Percentiles rank a stretch among this genome's conserved stretches.
These are phyloP conservation scores for Francoa sonchifolia DNA, from an alignment of 441 rosid species.

Conservation along the genomic window DNA sequence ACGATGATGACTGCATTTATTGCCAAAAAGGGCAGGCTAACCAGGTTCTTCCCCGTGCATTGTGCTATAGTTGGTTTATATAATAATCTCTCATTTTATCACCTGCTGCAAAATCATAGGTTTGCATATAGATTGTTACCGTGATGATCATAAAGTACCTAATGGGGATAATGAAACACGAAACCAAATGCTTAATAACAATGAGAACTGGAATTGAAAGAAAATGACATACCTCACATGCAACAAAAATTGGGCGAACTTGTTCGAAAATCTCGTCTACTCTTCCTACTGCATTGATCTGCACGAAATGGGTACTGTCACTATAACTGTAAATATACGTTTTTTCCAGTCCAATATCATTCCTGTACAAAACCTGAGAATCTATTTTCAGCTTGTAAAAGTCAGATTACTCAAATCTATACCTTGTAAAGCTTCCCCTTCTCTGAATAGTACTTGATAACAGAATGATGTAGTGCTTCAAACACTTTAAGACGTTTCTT, in stretches of 20 bases:
- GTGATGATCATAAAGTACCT: too few species aligned
- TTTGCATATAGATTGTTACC: too few species aligned
- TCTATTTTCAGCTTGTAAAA: not conserved
- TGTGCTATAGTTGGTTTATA: too few species aligned
- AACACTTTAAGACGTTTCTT: conserved; percentile 68
- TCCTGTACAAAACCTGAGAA: not conserved
- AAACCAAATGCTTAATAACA: too few species aligned
- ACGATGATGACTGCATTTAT: too few species aligned
- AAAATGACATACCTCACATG: conserved; percentile 37
- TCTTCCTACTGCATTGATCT: conserved; percentile 85
- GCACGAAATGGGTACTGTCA: conserved; percentile 17
- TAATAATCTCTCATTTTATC: too few species aligned
- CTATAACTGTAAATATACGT: not conserved
- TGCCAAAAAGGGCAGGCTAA: too few species aligned
- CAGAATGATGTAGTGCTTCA: conserved; percentile 53
- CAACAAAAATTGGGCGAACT: conserved; percentile 50
- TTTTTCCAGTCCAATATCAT: not conserved
- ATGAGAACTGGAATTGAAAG: not conserved
- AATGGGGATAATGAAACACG: too few species aligned
- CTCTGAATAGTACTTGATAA: conserved; percentile 54
- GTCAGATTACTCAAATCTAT: conserved; percentile 12
- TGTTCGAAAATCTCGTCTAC: conserved; percentile 76
- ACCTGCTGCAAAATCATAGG: too few species aligned
- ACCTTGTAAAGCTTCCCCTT: conserved; percentile 73
- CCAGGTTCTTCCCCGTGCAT: too few species aligned